Conservation (phyloP, 2,329 filamentous ascomycete species). For the Aureobasidium sp. region DNA sequence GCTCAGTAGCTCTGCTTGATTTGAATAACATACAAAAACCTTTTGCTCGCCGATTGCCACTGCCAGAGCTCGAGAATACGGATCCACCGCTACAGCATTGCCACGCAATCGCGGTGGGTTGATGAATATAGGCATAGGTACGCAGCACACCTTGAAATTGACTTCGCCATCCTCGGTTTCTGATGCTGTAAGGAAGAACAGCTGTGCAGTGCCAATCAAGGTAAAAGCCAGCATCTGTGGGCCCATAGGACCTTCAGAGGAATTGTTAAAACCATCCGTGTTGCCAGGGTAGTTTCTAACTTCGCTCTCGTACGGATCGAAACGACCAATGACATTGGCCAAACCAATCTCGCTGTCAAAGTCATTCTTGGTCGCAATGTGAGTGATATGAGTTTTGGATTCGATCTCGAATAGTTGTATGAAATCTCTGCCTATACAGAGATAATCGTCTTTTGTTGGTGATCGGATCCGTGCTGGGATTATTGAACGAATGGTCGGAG, state of each 20-base stretch:
- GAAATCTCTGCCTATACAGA: constrained; percentile 74
- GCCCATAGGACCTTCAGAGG: constrained; percentile 34
- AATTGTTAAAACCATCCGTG: constrained; percentile 14
- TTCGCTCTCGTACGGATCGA: constrained; percentile 26
- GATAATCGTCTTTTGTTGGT: constrained; percentile 64
- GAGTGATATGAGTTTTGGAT: constrained; percentile 59
- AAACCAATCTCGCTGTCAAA: constrained; percentile 73
- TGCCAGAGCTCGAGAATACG: constrained; percentile 54
- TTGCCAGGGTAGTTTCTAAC: constrained; percentile 28
- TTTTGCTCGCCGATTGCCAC: constrained; percentile 61
- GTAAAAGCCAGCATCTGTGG: constrained; percentile 75
- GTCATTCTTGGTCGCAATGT: constrained; percentile 68
- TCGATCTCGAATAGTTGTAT: constrained; percentile 64
- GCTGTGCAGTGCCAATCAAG: constrained; percentile 56
- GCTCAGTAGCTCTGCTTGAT: background rate
- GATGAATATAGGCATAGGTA: constrained; percentile 50
- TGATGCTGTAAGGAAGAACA: constrained; percentile 67
- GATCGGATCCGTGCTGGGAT: constrained; percentile 71
- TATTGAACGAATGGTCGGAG: constrained; percentile 66
- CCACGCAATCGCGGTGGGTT: constrained; percentile 48
- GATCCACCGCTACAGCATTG: constrained; percentile 67
- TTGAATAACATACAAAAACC: constrained; percentile 58
- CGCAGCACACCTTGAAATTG: constrained; percentile 43
- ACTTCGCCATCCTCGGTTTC: constrained; percentile 36
- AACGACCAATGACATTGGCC: constrained; percentile 60